These are phyloP conservation scores for Leucocoprinus sp. DNA, from an alignment of 768 basidiomycete genomes.

Conservation along the genomic window DNA sequence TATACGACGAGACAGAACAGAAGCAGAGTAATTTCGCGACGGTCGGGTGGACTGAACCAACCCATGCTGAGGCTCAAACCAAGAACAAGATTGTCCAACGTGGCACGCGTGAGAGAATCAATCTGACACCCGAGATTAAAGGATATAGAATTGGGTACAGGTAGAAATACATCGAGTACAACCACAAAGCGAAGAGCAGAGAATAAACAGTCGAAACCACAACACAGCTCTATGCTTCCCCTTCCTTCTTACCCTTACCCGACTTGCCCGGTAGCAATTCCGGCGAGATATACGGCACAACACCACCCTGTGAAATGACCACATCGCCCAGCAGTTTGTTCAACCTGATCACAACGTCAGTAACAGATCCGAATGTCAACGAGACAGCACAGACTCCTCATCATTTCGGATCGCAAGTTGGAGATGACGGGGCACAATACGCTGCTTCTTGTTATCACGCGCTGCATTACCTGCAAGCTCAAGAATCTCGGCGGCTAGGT, in stretches of 20 bases:
- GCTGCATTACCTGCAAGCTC: conserved; percentile 89
- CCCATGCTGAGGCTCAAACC: conserved; percentile 29
- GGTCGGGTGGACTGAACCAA: conserved; percentile 60
- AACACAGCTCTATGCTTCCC: conserved; percentile 23
- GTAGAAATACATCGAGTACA: conserved; percentile 13
- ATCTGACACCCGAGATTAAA: conserved; percentile 2
- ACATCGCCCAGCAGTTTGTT: conserved; percentile 71
- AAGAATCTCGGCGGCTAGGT: conserved; percentile 88
- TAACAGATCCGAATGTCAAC: conserved; percentile 8
- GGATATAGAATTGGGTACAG: conserved; percentile 10
- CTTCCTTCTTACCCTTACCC: conserved; percentile 34
- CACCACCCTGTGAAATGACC: conserved; percentile 94
- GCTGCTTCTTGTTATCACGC: conserved; percentile 89
- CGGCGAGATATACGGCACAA: conserved; percentile 69
- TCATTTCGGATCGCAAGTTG: conserved; percentile 94
- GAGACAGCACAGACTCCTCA: conserved; percentile 53
- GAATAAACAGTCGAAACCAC: conserved; percentile 15
- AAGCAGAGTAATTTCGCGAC: conserved; percentile 65
- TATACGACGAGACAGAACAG: conserved; percentile 60
- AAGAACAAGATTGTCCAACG: neutral
- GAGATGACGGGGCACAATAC: conserved; percentile 92
- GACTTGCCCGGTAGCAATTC: conserved; percentile 19
- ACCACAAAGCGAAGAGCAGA: conserved; percentile 13
- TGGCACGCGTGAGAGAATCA: no score
- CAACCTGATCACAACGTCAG: conserved; percentile 31